Percentiles rank a stretch among this genome's conserved stretches.
Conservation (phyloP, 2,329 filamentous ascomycete species). For the Paecilomyces formosus region DNA sequence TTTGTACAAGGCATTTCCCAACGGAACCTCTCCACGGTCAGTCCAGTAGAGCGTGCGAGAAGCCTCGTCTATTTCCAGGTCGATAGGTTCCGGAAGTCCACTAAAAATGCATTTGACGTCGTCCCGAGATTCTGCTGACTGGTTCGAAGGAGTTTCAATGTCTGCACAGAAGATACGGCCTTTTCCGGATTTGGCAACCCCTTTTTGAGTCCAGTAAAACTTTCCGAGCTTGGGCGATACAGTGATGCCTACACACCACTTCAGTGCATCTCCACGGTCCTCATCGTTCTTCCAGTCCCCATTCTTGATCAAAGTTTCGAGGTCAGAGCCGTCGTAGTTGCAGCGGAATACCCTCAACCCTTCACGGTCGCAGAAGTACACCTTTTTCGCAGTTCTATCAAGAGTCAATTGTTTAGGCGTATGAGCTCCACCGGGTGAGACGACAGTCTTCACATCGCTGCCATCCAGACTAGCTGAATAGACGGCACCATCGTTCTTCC, state of each 20-base stretch:
- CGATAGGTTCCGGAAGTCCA: constrained; percentile 49
- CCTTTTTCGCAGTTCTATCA: constrained; percentile 16
- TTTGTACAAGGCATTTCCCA: constrained; percentile 48
- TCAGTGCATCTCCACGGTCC: constrained; percentile 20
- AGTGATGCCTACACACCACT: constrained; percentile 52
- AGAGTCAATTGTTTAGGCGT: constrained; percentile 41
- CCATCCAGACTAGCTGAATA: constrained; percentile 45
- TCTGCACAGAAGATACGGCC: constrained; percentile 49
- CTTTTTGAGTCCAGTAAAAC: constrained; percentile 58
- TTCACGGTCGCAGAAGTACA: constrained; percentile 41
- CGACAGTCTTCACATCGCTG: constrained; percentile 34
- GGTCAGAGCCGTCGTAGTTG: constrained; percentile 26
- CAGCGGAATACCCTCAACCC: constrained; percentile 30
- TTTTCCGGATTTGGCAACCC: constrained; percentile 41
- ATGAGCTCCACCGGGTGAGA: constrained; percentile 39
- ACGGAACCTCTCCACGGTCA: constrained; percentile 51
- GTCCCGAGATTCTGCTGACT: constrained; percentile 22
- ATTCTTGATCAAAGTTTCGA: constrained; percentile 33
- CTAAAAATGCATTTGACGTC: constrained; percentile 40
- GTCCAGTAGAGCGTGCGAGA: constrained; percentile 50
- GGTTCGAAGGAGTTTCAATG: constrained; percentile 30
- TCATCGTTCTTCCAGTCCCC: constrained; percentile 18
- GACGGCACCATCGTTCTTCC: constrained; percentile 36
- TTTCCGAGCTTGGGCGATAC: constrained; percentile 37
- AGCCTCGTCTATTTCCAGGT: constrained; percentile 48